Conservation (phyloP, 495 filamentous ascomycete species). For the Friedmanniomyces simplex region DNA sequence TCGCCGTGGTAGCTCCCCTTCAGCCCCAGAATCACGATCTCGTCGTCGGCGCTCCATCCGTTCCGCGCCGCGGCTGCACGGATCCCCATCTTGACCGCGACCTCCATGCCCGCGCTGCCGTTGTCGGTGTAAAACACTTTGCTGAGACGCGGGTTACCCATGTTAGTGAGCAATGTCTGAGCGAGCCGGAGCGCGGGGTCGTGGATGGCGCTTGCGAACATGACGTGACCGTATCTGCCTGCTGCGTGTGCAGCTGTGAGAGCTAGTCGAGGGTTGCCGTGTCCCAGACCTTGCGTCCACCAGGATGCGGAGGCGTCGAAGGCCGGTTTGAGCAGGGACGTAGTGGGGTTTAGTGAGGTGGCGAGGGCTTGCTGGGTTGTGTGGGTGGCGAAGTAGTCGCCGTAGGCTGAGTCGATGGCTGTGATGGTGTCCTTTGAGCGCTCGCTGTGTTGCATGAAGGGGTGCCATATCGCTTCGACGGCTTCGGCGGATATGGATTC, state of each 20-base stretch:
- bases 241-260: conserved; percentile 66
- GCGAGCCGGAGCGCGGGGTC: conserved; percentile 59
- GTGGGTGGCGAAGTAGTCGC: conserved; percentile 61
- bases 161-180: conserved; percentile 42
- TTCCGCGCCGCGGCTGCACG: conserved; percentile 46
- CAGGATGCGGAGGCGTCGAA: conserved; percentile 75
- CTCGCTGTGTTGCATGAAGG: conserved; percentile 67
- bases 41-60: conserved; percentile 45
- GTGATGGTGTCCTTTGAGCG: conserved; percentile 49
- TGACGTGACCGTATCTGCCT: conserved; percentile 75
- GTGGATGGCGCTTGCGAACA: conserved; percentile 66
- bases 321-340: conserved; percentile 43
- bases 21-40: conserved; percentile 56
- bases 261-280: conserved; percentile 55
- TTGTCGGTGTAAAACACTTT: conserved; percentile 72
- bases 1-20: conserved; percentile 74
- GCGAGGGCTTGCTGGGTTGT: conserved; percentile 12
- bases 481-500: conserved; percentile 49
- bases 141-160: conserved; percentile 49
- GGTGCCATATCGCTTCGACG: conserved; percentile 59
- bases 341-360: neutral
- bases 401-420: conserved; percentile 63
- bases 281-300: conserved; percentile 79
- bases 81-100: conserved; percentile 70
- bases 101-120: conserved; percentile 68